Conservation (phyloP, 2,329 filamentous ascomycete genomes). For the Trichoderma semiorbis region DNA sequence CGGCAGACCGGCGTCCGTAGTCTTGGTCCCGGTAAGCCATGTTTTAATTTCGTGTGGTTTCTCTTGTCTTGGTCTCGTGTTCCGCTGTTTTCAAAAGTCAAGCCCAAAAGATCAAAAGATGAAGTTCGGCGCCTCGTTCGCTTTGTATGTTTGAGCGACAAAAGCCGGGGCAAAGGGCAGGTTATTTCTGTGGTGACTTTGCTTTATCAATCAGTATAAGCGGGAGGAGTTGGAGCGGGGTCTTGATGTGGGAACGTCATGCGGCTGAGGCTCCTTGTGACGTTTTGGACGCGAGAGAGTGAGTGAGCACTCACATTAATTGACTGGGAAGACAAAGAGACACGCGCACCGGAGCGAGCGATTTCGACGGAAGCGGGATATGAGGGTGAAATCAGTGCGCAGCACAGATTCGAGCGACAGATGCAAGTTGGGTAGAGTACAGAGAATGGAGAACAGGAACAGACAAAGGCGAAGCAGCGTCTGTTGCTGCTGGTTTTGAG, state of each 20-base stretch:
- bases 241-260: slow-evolving; percentile 16
- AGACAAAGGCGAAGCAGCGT: background rate
- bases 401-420: background rate
- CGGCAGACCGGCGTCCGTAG: slow-evolving; percentile 30
- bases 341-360: background rate
- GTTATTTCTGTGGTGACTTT: background rate
- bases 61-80: slow-evolving; percentile 5
- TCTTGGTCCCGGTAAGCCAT: slow-evolving; percentile 44
- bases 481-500: slow-evolving; percentile 16
- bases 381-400: background rate
- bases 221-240: slow-evolving; percentile 17
- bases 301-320: background rate
- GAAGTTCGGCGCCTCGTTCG: background rate
- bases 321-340: background rate
- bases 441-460: background rate
- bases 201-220: slow-evolving; percentile 14
- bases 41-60: slow-evolving; percentile 9
- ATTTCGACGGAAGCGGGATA: background rate
- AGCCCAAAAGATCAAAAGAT: background rate
- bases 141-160: slow-evolving; percentile 1
- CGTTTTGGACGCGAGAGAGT: background rate
- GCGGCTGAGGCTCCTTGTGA: slow-evolving; percentile 17
- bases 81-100: background rate
- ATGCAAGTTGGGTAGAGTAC: background rate
- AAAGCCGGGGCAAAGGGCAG: background rate